Base-by-base conservation (phyloP, 1,139 yeast species). In the Yarrowia galli region DNA sequence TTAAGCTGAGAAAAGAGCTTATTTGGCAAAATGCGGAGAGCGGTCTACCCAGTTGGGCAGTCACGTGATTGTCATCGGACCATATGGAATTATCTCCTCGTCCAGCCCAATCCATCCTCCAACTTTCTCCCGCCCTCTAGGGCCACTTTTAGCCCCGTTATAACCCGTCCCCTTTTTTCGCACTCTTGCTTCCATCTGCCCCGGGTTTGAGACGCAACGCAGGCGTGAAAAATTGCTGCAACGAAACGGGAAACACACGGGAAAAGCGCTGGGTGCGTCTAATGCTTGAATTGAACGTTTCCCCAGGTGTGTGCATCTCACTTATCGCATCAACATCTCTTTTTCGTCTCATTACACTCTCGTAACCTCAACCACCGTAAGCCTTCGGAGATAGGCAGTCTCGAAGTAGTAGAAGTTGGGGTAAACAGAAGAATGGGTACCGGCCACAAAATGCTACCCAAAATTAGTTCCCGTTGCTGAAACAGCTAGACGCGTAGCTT, bases 191-290 rank as follows among this genome's bases (percentile, higher is more conserved):
- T 54, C 61, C 61, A 54, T 54, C 61, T 54, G 61, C 64, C 61
- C 61, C 61, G 61, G 61, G 61, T 58, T 58, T 58, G 49, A 40
- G 51, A 32, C 40, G 63, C 63, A 42, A 56, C 49, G 40, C 49
- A 58, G 64, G 64, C 64, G 64, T 58, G 64, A 58, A 58, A 58
- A 58, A 58, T 58, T 58, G 64, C 64, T 58, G 61, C 61, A 53
- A 53, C 60, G 16, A 38, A 25, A 53, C 60, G 45, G 60, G 61
- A 40, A 40, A 40, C 61, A 38, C 36, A 54, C 61, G 61, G 61
- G 46, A 40, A 40, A 38, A 54, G 61, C 61, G 61, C 61, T 40
- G 46, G 45, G 23, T 36, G 60, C 60, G 60, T 53, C 60, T 22
- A 16, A 5, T 10, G 22, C 60, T 36, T 8, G 45, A 36, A 22